Evolutionary conservation across 2,329 filamentous ascomycete genomes (phyloP).

Genomic region (Capronia epimyces): DNA sequence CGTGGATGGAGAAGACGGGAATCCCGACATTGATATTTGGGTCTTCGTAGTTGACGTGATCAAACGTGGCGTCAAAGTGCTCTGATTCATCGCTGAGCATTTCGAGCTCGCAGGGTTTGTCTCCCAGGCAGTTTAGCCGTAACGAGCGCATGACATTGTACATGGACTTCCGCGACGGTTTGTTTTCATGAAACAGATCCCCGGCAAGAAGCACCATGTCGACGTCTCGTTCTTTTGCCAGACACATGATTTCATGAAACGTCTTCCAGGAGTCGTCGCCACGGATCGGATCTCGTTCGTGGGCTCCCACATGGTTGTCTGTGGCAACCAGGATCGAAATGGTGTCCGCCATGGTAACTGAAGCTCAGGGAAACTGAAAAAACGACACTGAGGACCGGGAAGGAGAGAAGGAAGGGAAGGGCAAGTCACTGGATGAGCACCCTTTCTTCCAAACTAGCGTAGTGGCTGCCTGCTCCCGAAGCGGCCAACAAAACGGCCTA

Average conservation of each 20-base stretch:
- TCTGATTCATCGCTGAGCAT: constrained; percentile 89
- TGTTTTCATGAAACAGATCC: constrained; percentile 97
- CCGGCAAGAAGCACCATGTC: constrained; percentile 96
- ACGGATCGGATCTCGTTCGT: constrained; percentile 87
- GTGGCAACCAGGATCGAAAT: constrained; percentile 92
- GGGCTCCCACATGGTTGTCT: constrained; percentile 96
- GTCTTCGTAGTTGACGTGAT: constrained; percentile 96
- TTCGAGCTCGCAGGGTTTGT: constrained; percentile 92
- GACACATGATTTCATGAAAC: constrained; percentile 89
- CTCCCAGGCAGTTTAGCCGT: constrained; percentile 86
- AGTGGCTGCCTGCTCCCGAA: not conserved
- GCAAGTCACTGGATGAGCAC: not conserved
- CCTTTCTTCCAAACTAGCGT: not conserved
- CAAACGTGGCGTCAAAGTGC: constrained; percentile 82
- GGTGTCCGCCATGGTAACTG: constrained; percentile 58
- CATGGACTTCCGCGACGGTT: constrained; percentile 89
- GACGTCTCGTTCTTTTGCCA: constrained; percentile 82
- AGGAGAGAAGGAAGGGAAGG: not conserved
- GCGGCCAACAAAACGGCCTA: not conserved
- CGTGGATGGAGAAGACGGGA: constrained; percentile 96
- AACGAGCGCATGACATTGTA: constrained; percentile 96
- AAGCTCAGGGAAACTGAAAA: constrained; percentile 26
- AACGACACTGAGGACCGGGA: not conserved
- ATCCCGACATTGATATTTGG: constrained; percentile 95
- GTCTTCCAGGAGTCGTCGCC: constrained; percentile 95